A percentile compares a stretch with the other conserved stretches of the same genome.
Evolutionary conservation across 2,329 filamentous ascomycete species (phyloP).

Genomic region (Neonectria faginata): DNA sequence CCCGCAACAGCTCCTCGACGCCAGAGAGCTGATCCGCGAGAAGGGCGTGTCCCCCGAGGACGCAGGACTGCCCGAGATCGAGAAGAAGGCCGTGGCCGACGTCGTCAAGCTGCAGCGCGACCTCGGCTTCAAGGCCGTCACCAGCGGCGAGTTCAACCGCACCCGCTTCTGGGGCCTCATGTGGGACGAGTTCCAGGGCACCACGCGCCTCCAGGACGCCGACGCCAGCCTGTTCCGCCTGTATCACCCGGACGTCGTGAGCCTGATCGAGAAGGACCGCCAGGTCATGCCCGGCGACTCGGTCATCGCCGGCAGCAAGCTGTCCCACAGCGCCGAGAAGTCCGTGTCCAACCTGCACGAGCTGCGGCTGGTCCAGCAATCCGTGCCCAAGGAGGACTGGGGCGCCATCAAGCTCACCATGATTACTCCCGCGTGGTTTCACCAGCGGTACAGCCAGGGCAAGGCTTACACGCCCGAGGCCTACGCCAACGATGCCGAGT

Average conservation of each 20-base stretch:
- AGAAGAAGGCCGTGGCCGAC: constrained; percentile 64
- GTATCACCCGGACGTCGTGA: constrained; percentile 67
- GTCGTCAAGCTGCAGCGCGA: constrained; percentile 77
- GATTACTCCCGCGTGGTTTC: constrained; percentile 62
- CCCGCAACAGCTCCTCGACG: constrained; percentile 60
- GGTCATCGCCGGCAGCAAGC: constrained; percentile 63
- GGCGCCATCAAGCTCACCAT: constrained; percentile 65
- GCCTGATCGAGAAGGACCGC: constrained; percentile 63
- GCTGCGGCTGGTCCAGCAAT: constrained; percentile 60
- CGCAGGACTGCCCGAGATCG: constrained; percentile 66
- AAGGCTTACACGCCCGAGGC: constrained; percentile 45
- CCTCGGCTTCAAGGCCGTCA: constrained; percentile 74
- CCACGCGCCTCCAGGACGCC: constrained; percentile 61
- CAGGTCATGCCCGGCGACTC: constrained; percentile 68
- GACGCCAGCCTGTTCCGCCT: constrained; percentile 64
- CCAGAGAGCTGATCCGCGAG: constrained; percentile 48
- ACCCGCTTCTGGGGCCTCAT: constrained; percentile 60
- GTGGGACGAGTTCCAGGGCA: constrained; percentile 66
- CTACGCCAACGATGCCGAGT: constrained; percentile 57
- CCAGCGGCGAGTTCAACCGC: constrained; percentile 76
- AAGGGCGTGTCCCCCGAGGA: constrained; percentile 61
- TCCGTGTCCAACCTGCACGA: constrained; percentile 63
- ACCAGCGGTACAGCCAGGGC: constrained; percentile 46
- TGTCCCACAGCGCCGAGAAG: constrained; percentile 56
- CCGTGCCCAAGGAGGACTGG: constrained; percentile 61